Conservation (phyloP, 345 rosid species). For the Erucastrum elatum region DNA sequence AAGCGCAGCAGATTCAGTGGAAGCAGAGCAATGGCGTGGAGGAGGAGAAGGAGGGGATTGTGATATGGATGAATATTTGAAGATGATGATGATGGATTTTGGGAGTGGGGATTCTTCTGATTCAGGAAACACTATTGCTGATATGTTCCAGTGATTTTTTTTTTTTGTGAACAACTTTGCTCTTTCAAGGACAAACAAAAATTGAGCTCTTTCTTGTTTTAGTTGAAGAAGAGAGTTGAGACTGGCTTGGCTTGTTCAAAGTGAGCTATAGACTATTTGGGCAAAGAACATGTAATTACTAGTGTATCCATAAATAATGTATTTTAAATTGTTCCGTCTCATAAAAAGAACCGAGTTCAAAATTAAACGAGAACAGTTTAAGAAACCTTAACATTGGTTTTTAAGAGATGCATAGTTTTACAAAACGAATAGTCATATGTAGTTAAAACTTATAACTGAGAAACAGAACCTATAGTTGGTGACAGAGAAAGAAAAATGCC, state of each 20-base stretch:
- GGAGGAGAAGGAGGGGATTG: slow-evolving; percentile 32
- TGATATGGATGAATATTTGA: slow-evolving; percentile 48
- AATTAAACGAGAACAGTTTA: no score
- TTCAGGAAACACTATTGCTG: slow-evolving; percentile 44
- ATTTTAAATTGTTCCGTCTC: no score
- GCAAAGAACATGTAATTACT: slow-evolving; percentile 20
- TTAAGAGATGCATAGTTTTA: no score
- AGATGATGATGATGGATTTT: slow-evolving; percentile 58
- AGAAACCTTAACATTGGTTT: no score
- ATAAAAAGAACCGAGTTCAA: no score
- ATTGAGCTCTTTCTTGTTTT: slow-evolving; percentile 14
- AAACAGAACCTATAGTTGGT: neutral
- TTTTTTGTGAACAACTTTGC: neutral
- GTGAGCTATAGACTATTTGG: neutral
- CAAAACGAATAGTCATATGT: no score
- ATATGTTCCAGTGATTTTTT: slow-evolving; percentile 31
- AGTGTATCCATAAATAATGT: neutral
- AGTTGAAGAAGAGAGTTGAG: slow-evolving; percentile 27
- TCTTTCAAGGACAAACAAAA: neutral
- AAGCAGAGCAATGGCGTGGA: slow-evolving; percentile 32
- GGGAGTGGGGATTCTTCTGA: slow-evolving; percentile 59
- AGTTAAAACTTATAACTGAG: no score
- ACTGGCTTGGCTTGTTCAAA: neutral
- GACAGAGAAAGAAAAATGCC: neutral
- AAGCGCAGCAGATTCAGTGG: slow-evolving; percentile 16